phyloP scores from a whole-genome alignment of 805 yeast genomes.

The Yamadazyma sp. region DNA sequence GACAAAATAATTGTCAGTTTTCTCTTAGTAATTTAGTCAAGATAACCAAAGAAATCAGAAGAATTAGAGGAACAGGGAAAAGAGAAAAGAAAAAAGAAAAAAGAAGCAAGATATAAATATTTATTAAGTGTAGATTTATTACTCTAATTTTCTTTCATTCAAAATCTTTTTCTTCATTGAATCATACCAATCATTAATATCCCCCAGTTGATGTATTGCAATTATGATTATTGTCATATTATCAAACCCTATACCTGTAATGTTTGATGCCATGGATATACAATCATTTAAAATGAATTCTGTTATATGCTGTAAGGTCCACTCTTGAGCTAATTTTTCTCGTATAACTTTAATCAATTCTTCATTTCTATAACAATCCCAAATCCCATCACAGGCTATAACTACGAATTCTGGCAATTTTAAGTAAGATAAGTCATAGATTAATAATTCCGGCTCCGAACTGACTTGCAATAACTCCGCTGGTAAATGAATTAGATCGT shows the following conservation, averaged over 20 bases:
- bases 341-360: slow-evolving; percentile 54
- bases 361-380: slow-evolving; percentile 52
- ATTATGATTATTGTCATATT: slow-evolving; percentile 76
- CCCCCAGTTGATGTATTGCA: slow-evolving; percentile 48
- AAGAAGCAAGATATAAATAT: no score
- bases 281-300: slow-evolving; percentile 63
- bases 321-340: slow-evolving; percentile 54
- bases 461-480: slow-evolving; percentile 43
- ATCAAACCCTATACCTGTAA: slow-evolving; percentile 79
- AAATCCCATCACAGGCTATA: slow-evolving; percentile 45
- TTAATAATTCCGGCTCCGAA: slow-evolving; percentile 41
- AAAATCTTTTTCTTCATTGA: slow-evolving; percentile 43
- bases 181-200: slow-evolving; percentile 56
- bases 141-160: slow-evolving; percentile 18
- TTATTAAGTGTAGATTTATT: no score
- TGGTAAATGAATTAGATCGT: slow-evolving; percentile 33
- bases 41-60: no score
- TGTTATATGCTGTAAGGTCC: slow-evolving; percentile 55
- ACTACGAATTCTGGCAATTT: slow-evolving; percentile 35
- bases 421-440: slow-evolving; percentile 27
- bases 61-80: no score
- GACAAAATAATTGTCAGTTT: no score
- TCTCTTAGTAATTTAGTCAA: no score
- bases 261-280: slow-evolving; percentile 65
- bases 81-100: no score